phyloP scores from a whole-genome alignment of 768 basidiomycete genomes.

The Kwoniella botswanensis region DNA sequence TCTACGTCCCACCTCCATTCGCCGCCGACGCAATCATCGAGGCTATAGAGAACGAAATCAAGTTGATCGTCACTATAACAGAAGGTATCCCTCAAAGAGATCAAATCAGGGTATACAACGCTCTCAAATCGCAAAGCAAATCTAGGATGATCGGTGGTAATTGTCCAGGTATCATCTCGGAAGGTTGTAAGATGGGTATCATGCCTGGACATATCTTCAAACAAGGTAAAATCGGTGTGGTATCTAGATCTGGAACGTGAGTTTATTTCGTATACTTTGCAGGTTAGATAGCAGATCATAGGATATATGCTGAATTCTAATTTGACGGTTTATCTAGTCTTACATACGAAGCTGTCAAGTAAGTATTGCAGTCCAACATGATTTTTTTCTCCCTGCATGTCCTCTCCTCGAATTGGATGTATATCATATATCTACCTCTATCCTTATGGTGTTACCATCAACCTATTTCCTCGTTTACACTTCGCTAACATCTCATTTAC shows the following conservation, averaged over 20 bases:
- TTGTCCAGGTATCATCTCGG: slow-evolving; percentile 98
- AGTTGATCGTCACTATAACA: slow-evolving; percentile 95
- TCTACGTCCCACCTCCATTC: slow-evolving; percentile 96
- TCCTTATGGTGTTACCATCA: too few species aligned
- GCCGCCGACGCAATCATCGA: slow-evolving; percentile 98
- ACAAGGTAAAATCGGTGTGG: slow-evolving; percentile 82
- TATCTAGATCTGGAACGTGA: slow-evolving; percentile 57
- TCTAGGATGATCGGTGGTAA: slow-evolving; percentile 97
- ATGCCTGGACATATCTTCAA: slow-evolving; percentile 94
- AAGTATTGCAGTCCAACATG: slow-evolving; percentile 28
- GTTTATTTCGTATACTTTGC: slow-evolving; percentile 9
- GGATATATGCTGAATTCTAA: too few species aligned
- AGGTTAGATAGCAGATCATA: too few species aligned
- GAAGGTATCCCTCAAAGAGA: slow-evolving; percentile 98
- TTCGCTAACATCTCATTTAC: slow-evolving; percentile 2
- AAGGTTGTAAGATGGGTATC: slow-evolving; percentile 99
- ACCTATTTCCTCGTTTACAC: not conserved
- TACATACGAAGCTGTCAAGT: slow-evolving; percentile 94
- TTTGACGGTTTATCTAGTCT: slow-evolving; percentile 57
- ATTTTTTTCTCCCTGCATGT: not conserved
- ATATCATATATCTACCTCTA: too few species aligned
- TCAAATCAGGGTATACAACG: slow-evolving; percentile 93
- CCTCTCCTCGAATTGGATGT: too few species aligned
- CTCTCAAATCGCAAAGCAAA: slow-evolving; percentile 88
- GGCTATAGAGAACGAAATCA: slow-evolving; percentile 97